Percentiles rank a stretch among this genome's conserved stretches.
Evolutionary conservation across 2,329 filamentous ascomycete genomes (phyloP).

Genomic region (Corniculantispora saksenae): DNA sequence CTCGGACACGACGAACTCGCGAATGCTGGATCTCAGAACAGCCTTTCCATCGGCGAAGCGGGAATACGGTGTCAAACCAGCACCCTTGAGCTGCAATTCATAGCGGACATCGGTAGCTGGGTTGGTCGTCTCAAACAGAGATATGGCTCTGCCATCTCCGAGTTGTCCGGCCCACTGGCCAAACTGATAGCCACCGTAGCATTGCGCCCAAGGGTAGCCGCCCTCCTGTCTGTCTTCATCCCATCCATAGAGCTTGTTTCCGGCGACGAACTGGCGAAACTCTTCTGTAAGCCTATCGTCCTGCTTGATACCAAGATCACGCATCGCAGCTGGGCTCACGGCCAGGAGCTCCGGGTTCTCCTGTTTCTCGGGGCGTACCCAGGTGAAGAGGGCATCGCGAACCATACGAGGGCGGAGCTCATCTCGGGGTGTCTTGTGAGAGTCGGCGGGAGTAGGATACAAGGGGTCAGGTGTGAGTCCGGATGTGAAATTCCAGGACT

Average conservation of each 20-base stretch:
- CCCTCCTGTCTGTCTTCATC: slow-evolving; percentile 65
- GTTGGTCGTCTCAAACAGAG: slow-evolving; percentile 86
- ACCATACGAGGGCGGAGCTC: slow-evolving; percentile 80
- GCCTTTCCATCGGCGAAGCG: slow-evolving; percentile 96
- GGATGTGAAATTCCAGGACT: slow-evolving; percentile 66
- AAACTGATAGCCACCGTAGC: slow-evolving; percentile 82
- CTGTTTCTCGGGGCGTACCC: slow-evolving; percentile 77
- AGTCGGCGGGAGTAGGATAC: slow-evolving; percentile 78
- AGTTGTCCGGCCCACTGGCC: slow-evolving; percentile 95
- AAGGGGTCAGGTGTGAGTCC: slow-evolving; percentile 72
- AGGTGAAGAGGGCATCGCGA: slow-evolving; percentile 83
- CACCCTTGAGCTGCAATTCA: slow-evolving; percentile 92
- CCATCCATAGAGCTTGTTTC: slow-evolving; percentile 81
- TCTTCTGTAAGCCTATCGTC: slow-evolving; percentile 70
- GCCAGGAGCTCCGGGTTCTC: slow-evolving; percentile 76
- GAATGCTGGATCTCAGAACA: slow-evolving; percentile 86
- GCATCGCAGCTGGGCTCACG: slow-evolving; percentile 76
- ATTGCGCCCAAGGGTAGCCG: slow-evolving; percentile 97
- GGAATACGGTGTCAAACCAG: slow-evolving; percentile 90
- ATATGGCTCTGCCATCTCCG: slow-evolving; percentile 92
- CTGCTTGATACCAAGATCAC: slow-evolving; percentile 73
- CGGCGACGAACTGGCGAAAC: slow-evolving; percentile 76
- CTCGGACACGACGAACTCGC: slow-evolving; percentile 93
- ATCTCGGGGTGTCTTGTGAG: slow-evolving; percentile 77
- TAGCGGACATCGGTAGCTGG: slow-evolving; percentile 70